Conservation (phyloP, 148 eudicot genomes). For the Vaccinium vitisidaea region DNA sequence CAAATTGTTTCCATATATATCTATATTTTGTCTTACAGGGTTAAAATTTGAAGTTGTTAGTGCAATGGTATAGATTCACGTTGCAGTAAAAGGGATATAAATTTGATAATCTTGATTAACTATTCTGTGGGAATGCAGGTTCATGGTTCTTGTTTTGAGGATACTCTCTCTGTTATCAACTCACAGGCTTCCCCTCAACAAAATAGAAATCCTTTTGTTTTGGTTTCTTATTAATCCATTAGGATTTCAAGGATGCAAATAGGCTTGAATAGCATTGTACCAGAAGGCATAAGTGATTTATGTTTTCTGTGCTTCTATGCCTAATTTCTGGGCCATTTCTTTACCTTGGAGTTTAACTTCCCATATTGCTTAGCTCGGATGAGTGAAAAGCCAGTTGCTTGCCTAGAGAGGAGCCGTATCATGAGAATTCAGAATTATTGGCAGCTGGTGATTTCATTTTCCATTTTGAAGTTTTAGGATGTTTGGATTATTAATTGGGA, state of each 20-base stretch:
- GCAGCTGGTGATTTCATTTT: too few species aligned
- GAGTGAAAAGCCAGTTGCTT: background rate
- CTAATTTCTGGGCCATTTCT: background rate
- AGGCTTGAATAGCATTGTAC: background rate
- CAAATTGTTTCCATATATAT: too few species aligned
- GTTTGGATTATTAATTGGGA: background rate
- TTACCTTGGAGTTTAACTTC: background rate
- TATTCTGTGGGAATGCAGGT: too few species aligned
- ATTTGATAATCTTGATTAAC: too few species aligned
- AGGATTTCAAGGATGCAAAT: background rate
- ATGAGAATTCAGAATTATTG: too few species aligned
- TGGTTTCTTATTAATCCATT: background rate
- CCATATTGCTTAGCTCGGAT: background rate
- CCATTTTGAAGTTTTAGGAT: background rate
- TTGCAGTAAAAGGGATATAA: too few species aligned
- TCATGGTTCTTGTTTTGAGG: background rate
- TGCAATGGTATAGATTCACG: too few species aligned
- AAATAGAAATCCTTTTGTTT: background rate
- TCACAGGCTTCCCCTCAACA: background rate
- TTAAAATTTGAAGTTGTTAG: too few species aligned
- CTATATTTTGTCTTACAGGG: too few species aligned
- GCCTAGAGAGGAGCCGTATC: background rate
- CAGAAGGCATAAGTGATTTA: constrained; percentile 2
- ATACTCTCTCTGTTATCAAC: background rate
- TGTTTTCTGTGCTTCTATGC: background rate